These are phyloP conservation scores for Pichia sp. DNA, from an alignment of 1,139 yeast genomes.

Conservation along the genomic window DNA sequence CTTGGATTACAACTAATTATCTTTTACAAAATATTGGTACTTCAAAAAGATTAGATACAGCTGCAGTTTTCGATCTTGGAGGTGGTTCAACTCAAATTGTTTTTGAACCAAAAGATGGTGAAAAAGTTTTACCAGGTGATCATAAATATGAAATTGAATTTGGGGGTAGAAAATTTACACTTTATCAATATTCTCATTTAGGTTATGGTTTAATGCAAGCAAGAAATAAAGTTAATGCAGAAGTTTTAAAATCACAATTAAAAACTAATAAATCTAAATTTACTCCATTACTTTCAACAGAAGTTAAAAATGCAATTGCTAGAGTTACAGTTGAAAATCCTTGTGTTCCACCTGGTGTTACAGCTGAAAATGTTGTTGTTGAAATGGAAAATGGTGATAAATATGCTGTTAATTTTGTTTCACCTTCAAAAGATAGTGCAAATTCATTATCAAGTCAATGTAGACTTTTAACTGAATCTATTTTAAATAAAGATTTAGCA, in stretches of 20 bases:
- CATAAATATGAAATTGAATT: conserved; percentile 75
- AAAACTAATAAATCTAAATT: conserved; percentile 27
- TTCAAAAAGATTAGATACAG: conserved; percentile 66
- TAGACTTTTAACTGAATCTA: conserved; percentile 72
- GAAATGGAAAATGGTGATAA: conserved; percentile 41
- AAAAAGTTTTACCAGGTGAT: conserved; percentile 74
- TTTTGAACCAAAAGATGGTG: conserved; percentile 72
- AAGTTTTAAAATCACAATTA: conserved; percentile 48
- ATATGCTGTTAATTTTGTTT: conserved; percentile 65
- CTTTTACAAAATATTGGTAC: conserved; percentile 87
- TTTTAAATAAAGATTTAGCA: conserved; percentile 73
- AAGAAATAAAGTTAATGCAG: conserved; percentile 68
- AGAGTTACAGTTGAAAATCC: conserved; percentile 59
- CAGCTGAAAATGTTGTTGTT: conserved; percentile 48
- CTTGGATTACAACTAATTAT: conserved; percentile 96
- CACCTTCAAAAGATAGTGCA: conserved; percentile 43
- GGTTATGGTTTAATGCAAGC: conserved; percentile 97
- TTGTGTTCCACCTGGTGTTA: conserved; percentile 75
- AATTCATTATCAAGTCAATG: conserved; percentile 62
- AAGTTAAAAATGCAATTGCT: conserved; percentile 36
- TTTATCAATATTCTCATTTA: conserved; percentile 90
- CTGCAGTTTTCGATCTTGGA: conserved; percentile 95
- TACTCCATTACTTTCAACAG: conserved; percentile 28
- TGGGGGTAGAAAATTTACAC: conserved; percentile 73
- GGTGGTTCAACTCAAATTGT: conserved; percentile 99